Percentiles rank a stretch among this genome's conserved stretches.
Evolutionary conservation across 129 eudicot species (phyloP).

Genomic region (Dittrichia graveolens): DNA sequence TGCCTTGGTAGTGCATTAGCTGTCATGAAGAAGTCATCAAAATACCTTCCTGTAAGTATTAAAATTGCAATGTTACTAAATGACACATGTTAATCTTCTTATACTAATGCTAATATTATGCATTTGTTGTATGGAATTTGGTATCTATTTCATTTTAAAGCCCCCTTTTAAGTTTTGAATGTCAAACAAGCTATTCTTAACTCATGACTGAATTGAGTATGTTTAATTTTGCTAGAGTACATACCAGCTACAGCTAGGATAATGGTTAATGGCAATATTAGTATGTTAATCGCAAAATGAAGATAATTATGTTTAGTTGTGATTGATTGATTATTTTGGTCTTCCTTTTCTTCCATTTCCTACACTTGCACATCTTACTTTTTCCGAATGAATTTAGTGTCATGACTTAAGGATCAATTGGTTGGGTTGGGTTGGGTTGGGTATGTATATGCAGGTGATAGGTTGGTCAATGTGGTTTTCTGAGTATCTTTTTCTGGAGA

Average conservation of each 20-base stretch:
- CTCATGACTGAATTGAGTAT: background rate
- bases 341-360: slow-evolving; percentile 12
- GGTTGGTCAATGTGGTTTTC: slow-evolving; percentile 99
- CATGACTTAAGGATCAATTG: background rate
- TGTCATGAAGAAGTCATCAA: slow-evolving; percentile 90
- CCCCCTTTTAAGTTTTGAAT: background rate
- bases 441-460: slow-evolving; percentile 72
- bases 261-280: too few relatives aligned
- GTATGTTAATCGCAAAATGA: too few relatives aligned
- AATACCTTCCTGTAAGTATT: slow-evolving; percentile 85
- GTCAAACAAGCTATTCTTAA: background rate
- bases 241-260: too few relatives aligned
- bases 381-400: background rate
- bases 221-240: background rate
- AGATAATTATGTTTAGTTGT: too few relatives aligned
- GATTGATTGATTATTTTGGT: background rate
- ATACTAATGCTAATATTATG: background rate
- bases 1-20: slow-evolving; percentile 95
- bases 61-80: slow-evolving; percentile 17
- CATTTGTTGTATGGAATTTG: background rate
- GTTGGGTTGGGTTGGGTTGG: background rate
- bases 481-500: slow-evolving; percentile 93
- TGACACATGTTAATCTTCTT: background rate
- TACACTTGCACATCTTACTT: background rate
- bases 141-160: slow-evolving; percentile 9